Evolutionary conservation across 1,284 basidiomycete species (phyloP), one percentile per base, ranked within the genome.

Genomic region (Rhodotorula glutinis): DNA sequence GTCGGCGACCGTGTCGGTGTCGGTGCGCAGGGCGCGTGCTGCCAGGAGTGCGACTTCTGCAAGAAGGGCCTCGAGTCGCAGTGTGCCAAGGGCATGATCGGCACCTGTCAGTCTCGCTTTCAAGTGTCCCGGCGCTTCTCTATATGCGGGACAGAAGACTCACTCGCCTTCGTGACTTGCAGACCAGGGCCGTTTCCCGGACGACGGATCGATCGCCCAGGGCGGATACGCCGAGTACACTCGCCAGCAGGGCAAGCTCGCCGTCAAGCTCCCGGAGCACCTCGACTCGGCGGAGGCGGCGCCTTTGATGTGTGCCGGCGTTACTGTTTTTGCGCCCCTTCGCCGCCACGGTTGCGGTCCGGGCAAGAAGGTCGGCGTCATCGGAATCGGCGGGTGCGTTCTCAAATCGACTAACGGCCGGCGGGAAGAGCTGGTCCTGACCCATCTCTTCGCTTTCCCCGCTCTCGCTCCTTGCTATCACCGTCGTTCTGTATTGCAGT

Each of bases 221-320:
- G 71, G 70, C 61, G 88, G 88, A 13, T 89, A 88, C 79, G 82
- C 85, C 8, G 86, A 85, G 43, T 83, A 82, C 69, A 84, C 88
- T 69, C 84, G 87, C 57, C 49, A 49, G 41, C 52, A n/a, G 41
- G 59, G 86, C 74, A 83, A 82, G 68, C 89, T 87, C 75, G 86
- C 87, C 53, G 88, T 89, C 79, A 82, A 83, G 21, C 84, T 90
- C 60, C 88, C 88, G 0, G 83, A 87, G 8, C 81, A 75, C 16
- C 78, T 89, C 62, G 78, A 82, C 47, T 82, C 83, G 4, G 83
- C 83, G 64, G 78, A 85, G 66, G 86, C 82, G 0, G 71, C 73
- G 33, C 67, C 60, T 14, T 53, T 71, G 70, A 74, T 82, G 23
- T 82, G 80, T 72, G 79, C 76, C 47, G 80, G 80, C 63, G 75